These are phyloP conservation scores for Epichloe baconii DNA, from an alignment of 2,329 filamentous ascomycete genomes.

Conservation along the genomic window DNA sequence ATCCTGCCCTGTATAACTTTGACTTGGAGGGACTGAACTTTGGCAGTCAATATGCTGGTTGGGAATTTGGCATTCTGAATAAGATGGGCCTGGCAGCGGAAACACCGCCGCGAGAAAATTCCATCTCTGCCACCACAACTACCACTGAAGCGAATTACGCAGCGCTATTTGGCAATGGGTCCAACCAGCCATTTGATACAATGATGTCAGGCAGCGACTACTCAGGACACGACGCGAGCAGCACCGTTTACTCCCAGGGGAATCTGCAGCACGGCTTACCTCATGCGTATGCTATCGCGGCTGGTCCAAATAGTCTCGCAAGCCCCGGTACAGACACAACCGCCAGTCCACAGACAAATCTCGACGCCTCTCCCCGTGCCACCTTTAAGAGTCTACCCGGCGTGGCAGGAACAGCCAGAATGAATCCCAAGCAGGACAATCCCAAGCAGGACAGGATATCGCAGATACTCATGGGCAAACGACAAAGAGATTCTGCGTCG, in stretches of 20 bases:
- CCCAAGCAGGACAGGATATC: constrained; percentile 28
- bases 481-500: constrained; percentile 59
- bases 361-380: constrained; percentile 39
- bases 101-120: constrained; percentile 56
- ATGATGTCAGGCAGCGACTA: constrained; percentile 36
- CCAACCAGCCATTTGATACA: constrained; percentile 36
- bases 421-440: constrained; percentile 32
- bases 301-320: constrained; percentile 47
- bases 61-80: constrained; percentile 91
- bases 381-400: constrained; percentile 17
- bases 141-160: constrained; percentile 26
- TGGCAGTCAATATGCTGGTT: constrained; percentile 86
- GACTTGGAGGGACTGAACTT: constrained; percentile 81
- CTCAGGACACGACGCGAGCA: constrained; percentile 35
- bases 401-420: constrained; percentile 18
- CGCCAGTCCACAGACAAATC: constrained; percentile 44
- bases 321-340: constrained; percentile 53
- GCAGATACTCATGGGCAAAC: constrained; percentile 44
- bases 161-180: constrained; percentile 38
- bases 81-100: constrained; percentile 78
- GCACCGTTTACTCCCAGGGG: constrained; percentile 39
- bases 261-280: constrained; percentile 50
- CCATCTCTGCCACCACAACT: constrained; percentile 27
- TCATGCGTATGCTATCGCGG: constrained; percentile 52
- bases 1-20: constrained; percentile 89